Conservation (phyloP, 192 early-diverging fungal genomes). For the Borealophlyctis nickersoniae region DNA sequence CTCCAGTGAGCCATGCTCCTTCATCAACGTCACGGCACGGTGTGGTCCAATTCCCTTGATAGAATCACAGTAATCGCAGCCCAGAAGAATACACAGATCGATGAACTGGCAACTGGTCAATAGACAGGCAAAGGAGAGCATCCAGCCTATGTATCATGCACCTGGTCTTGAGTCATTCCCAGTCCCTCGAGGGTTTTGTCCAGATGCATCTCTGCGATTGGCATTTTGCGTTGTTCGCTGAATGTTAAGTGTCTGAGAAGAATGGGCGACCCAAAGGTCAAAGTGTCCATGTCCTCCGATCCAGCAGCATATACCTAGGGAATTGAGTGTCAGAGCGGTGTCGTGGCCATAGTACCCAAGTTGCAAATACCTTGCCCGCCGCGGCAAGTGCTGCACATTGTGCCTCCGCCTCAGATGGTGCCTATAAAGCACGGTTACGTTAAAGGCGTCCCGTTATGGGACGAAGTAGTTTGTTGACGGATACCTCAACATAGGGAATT, state of each 20-base stretch:
- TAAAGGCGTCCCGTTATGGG: background rate
- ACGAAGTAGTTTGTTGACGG: constrained; percentile 8
- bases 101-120: constrained; percentile 65
- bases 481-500: constrained; percentile 83
- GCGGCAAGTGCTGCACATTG: constrained; percentile 92
- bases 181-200: constrained; percentile 80
- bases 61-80: constrained; percentile 96
- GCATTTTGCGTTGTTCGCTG: constrained; percentile 84
- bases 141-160: constrained; percentile 19
- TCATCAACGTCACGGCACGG: constrained; percentile 77
- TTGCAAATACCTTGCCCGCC: constrained; percentile 69
- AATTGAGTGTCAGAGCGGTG: too few relatives aligned
- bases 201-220: constrained; percentile 84
- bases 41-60: constrained; percentile 92
- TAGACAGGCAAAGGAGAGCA: background rate
- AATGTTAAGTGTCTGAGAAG: constrained; percentile 90
- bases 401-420: constrained; percentile 96
- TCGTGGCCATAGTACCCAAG: background rate
- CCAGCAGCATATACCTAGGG: constrained; percentile 83
- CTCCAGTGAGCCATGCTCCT: constrained; percentile 81
- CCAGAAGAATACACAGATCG: constrained; percentile 95
- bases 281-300: constrained; percentile 98
- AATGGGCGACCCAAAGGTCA: constrained; percentile 88
- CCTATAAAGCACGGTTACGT: constrained; percentile 44
- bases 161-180: constrained; percentile 68